Base-by-base conservation (phyloP, 2,329 filamentous ascomycete genomes). In the Metarhizium guizhouense region DNA sequence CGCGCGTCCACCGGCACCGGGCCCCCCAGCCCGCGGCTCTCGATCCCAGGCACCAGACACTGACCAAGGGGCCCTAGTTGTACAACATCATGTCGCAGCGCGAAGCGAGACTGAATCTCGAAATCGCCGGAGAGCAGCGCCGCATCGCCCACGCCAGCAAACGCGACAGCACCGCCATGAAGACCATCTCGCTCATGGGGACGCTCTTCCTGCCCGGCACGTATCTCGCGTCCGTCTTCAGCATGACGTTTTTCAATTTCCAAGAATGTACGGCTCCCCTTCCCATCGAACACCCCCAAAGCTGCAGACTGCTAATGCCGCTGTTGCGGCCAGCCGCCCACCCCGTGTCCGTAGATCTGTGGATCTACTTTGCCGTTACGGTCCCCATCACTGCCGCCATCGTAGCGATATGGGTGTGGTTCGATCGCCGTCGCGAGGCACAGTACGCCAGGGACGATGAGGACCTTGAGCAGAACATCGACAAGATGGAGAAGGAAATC, bases 181-280 rank as follows among this genome's bases (percentile, higher is more conserved):
- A 85, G 71, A 83, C 81, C 0, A 73, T 86, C 43, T 84, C 82
- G 0, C 74, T 86, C 1, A 77, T 86, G 55, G 83, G 83, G 32
- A 81, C 82, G 45, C 71, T 86, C 45, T 86, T 86, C 62, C 71
- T 86, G 6, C 83, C 83, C 0, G 82, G 82, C 2, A 84, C 82
- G 1, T 84, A 79, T 60, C 74, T 86, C 18, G 77, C 83, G 8
- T 85, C 83, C 0, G 72, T 86, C 29, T 86, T 86, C 61, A 80
- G 77, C 71, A 86, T 85, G 81, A 81, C 81, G 0, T 86, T 86
- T 65, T 86, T 86, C 71, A 77, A 85, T 68, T 85, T 84, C 61
- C 76, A 77, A 59, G 68, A 72, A 43, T 69, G 75, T 75, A 65
- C 58, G 68, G 59, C 11, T 10, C 54, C 50, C 20, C 47, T 32